Evolutionary conservation across 73 alveolate genomes (phyloP), one percentile per base, ranked within the genome.

Genomic region (Stentor roeselii): DNA sequence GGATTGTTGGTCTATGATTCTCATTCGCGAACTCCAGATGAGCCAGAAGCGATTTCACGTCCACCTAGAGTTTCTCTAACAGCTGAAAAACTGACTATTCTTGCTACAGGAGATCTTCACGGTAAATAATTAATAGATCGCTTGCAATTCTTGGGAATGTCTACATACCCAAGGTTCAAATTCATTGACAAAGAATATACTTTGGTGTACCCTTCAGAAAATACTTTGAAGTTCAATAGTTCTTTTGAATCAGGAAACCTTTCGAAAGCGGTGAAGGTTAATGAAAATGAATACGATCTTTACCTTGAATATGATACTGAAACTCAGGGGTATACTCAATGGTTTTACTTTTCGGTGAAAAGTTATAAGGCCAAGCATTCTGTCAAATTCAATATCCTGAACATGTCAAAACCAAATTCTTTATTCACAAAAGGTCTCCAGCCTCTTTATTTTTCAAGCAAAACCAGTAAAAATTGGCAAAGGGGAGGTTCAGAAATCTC

Each of bases 301-400:
- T 78, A 88, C 60, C 82, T 96, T 41, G 95, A 92, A 83, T 92
- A 94, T 83, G 99, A 96, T 85, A 89, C 93, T 38, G 94, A 96
- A 80, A 96, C 99, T 3, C 84, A 89, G 77, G 99, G 99, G 31
- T 95, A 96, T 85, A 95, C 98, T 21, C 96, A 96, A 86, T 96
- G 98, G 98, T 96, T 86, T 86, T 94, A 85, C 86, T 96, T 92
- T 82, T 75, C 96, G 36, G 98, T 96, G 6, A 75, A 88, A 2
- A 96, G 90, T 60, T 86, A 89, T 3, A 86, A 86, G 59, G 78
- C 36, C 59, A 90, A 90, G 78, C 83, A 78, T 82, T 60, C 90
- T 84, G 94, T 94, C 41, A 94, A 83, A 59, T 92, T 92, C 85
- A 92, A 92, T 83, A 90, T 96, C 67, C 86, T 94, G 87, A 96